Conservation (phyloP, 1,284 basidiomycete species). For the Gomphus bonarii region DNA sequence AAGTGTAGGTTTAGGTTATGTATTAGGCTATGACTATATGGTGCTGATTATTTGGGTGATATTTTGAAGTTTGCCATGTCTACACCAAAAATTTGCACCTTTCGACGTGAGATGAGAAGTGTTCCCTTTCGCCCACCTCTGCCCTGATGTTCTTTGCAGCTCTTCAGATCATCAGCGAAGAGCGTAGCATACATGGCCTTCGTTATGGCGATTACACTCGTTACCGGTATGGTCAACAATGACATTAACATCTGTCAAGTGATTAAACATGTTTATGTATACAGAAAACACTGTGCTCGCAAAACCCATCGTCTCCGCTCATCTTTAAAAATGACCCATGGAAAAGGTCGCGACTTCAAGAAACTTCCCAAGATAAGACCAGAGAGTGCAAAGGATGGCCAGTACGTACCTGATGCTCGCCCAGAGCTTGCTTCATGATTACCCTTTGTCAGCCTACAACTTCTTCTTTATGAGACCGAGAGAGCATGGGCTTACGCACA, state of each 20-base stretch:
- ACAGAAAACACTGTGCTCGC: slow-evolving; percentile 83
- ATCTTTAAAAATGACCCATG: slow-evolving; percentile 77
- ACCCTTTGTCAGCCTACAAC: slow-evolving; percentile 51
- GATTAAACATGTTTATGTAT: neutral
- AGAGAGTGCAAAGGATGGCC: slow-evolving; percentile 64
- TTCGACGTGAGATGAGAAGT: slow-evolving; percentile 3
- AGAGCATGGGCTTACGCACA: slow-evolving; percentile 88
- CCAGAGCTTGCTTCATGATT: neutral
- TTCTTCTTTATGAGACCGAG: slow-evolving; percentile 83
- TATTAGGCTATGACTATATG: neutral
- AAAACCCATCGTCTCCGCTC: slow-evolving; percentile 83
- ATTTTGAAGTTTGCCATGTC: neutral
- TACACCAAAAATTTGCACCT: neutral
- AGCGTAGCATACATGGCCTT: slow-evolving; percentile 83
- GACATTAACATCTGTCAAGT: neutral
- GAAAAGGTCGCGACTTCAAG: slow-evolving; percentile 85
- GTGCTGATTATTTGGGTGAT: neutral
- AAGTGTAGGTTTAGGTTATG: neutral
- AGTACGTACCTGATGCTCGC: slow-evolving; percentile 41
- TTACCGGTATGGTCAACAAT: slow-evolving; percentile 54
- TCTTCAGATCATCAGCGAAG: slow-evolving; percentile 77
- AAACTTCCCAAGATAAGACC: slow-evolving; percentile 56
- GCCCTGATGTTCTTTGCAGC: slow-evolving; percentile 31
- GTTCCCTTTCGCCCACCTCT: neutral
- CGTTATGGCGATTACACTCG: slow-evolving; percentile 82